Conservation (phyloP, 2,329 filamentous ascomycete genomes). For the Daldinia eschscholtzii region DNA sequence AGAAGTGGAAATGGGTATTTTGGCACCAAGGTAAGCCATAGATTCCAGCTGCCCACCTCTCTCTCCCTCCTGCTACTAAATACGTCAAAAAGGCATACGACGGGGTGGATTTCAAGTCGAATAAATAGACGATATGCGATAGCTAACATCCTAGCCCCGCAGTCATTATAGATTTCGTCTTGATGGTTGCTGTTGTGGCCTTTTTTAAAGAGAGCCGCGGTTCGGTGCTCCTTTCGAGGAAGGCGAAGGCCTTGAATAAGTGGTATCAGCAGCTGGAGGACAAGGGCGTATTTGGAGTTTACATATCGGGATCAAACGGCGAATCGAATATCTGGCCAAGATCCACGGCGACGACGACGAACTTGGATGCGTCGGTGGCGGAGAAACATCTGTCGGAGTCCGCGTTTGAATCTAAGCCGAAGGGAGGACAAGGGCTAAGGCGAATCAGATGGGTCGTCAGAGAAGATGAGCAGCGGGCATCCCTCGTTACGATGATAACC, state of each 20-base stretch:
- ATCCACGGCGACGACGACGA: neutral
- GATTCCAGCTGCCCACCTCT: neutral
- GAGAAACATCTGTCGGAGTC: slow-evolving; percentile 35
- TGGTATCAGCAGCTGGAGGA: slow-evolving; percentile 83
- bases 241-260: slow-evolving; percentile 78
- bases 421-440: slow-evolving; percentile 48
- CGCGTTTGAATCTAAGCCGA: neutral
- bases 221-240: slow-evolving; percentile 81
- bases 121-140: neutral
- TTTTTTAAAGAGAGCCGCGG: slow-evolving; percentile 87
- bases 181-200: slow-evolving; percentile 73
- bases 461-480: slow-evolving; percentile 80
- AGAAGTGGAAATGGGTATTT: slow-evolving; percentile 85
- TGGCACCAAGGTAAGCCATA: slow-evolving; percentile 74
- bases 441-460: slow-evolving; percentile 85
- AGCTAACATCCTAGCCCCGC: slow-evolving; percentile 2
- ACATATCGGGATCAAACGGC: slow-evolving; percentile 47
- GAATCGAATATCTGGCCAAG: slow-evolving; percentile 18
- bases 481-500: slow-evolving; percentile 75
- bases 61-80: neutral
- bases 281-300: slow-evolving; percentile 68
- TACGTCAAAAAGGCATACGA: neutral
- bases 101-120: neutral
- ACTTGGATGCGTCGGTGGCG: slow-evolving; percentile 8
- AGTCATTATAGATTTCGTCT: slow-evolving; percentile 72